These are phyloP conservation scores for Viola odorata DNA, from an alignment of 345 rosid genomes.

Conservation along the genomic window DNA sequence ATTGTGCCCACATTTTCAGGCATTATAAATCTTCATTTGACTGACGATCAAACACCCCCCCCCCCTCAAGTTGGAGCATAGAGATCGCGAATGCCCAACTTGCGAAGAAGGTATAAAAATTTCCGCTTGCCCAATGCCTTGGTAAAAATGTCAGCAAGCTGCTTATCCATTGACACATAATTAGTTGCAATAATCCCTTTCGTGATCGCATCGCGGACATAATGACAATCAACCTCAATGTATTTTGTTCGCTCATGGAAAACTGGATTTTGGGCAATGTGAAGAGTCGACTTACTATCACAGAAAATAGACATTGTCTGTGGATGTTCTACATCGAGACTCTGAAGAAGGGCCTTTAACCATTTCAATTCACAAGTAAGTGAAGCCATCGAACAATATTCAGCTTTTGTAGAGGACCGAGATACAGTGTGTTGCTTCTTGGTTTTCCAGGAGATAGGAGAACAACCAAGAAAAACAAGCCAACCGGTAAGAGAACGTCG, in stretches of 20 bases:
- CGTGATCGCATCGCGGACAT: background rate
- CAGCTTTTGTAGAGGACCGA: background rate
- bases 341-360: background rate
- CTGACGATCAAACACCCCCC: too few relatives aligned
- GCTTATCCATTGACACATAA: background rate
- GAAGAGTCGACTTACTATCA: too few relatives aligned
- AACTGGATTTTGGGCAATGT: too few relatives aligned
- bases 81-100: too few relatives aligned
- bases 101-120: too few relatives aligned
- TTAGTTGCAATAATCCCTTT: background rate
- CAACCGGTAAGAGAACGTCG: background rate
- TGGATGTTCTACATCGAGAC: background rate
- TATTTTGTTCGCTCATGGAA: too few relatives aligned
- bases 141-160: background rate
- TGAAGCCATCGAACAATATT: background rate
- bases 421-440: too few relatives aligned
- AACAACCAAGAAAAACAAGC: background rate
- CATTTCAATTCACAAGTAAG: background rate
- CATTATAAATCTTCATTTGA: too few relatives aligned
- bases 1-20: too few relatives aligned
- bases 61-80: too few relatives aligned
- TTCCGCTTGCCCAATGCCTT: background rate
- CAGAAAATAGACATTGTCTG: background rate
- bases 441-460: background rate
- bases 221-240: slow-evolving; percentile 1